Base-by-base conservation (phyloP, 495 filamentous ascomycete species). In the Extremus antarcticus region DNA sequence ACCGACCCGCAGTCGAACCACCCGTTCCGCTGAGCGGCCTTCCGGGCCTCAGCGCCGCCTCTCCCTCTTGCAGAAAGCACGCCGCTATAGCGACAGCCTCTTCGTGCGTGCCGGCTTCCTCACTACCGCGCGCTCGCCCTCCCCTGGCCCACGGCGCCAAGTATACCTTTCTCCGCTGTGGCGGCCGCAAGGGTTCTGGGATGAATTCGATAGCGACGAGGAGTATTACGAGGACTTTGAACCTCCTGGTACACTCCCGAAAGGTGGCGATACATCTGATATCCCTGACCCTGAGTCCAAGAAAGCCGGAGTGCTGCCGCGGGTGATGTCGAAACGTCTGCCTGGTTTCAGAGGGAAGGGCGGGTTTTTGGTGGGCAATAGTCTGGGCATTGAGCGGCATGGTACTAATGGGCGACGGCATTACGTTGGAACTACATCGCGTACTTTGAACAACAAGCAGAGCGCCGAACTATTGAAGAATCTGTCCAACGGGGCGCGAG, bases 101-200 rank as follows among this genome's bases (percentile, higher is more conserved):
- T 61, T 70, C 45, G 47, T 54, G 0, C 63, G 65, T 19, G 53
- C 54, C 11, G 32, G 29, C 47, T 41, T n/a, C n/a, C n/a, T n/a
- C n/a, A n/a, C 23, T 66, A 48, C 54, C 39, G 59, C 58, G 47
- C 45, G 52, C 57, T 8, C 47, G 47, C 17, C 63, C 19, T 59
- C 60, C 29, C 60, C 40, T 45, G 65, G 65, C 20, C 62, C 52
- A 24, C 63, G 65, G 1, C 58, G 60, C 55, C 73, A 76, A 35
- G 76, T 74, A 49, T 80, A 76, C 47, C 72, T 90, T 3, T 85
- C 92, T 63, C 87, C 88, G 1, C 85, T 85, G 68, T 94, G 90
- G 89, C 78, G 81, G 23, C 87, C 89, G 3, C 79, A 78, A 22
- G 73, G 80, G 22, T 87, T 86, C 65, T 85, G 80, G 75, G 83